Evolutionary conservation across 164 flowering plant genomes (phyloP).

Genomic region (Pachysandra terminalis): DNA sequence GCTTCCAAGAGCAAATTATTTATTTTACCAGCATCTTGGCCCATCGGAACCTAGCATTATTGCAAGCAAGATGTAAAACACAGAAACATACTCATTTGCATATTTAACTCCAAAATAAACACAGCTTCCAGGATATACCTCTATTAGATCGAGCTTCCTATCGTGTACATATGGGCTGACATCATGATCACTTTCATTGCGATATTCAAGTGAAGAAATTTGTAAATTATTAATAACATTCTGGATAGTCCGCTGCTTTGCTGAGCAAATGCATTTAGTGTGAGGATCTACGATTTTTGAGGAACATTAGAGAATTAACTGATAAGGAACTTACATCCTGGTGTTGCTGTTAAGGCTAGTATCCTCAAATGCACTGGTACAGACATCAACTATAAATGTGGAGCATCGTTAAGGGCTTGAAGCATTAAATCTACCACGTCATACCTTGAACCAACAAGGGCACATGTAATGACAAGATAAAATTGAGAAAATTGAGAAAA

Average conservation of each 20-base stretch:
- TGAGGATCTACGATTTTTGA: slow-evolving; percentile 13
- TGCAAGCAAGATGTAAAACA: slow-evolving; percentile 3
- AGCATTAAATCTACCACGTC: slow-evolving; percentile 2
- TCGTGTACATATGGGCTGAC: slow-evolving; percentile 75
- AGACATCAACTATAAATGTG: slow-evolving; percentile 63
- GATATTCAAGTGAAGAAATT: slow-evolving; percentile 85
- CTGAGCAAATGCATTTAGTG: slow-evolving; percentile 35
- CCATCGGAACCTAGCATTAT: slow-evolving; percentile 69
- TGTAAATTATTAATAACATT: slow-evolving; percentile 68
- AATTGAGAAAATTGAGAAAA: slow-evolving; percentile 5
- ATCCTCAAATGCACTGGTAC: slow-evolving; percentile 74
- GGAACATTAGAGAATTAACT: slow-evolving; percentile 1
- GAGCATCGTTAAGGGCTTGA: slow-evolving; percentile 9
- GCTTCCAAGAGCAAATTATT: slow-evolving; percentile 52
- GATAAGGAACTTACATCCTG: slow-evolving; percentile 69
- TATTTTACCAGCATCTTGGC: slow-evolving; percentile 60
- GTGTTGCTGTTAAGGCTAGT: slow-evolving; percentile 90
- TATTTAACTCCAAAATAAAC: not conserved
- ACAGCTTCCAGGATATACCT: slow-evolving; percentile 40
- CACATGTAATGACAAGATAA: not conserved
- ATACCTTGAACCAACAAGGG: slow-evolving; percentile 2
- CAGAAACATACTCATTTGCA: not conserved
- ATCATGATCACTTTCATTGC: slow-evolving; percentile 79
- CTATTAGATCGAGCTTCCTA: slow-evolving; percentile 65
- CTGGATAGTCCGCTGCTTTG: slow-evolving; percentile 74